Evolutionary conservation across 805 yeast genomes (phyloP), one percentile per base, ranked within the genome.

Genomic region (Wickerhamiella vanderwaltii): DNA sequence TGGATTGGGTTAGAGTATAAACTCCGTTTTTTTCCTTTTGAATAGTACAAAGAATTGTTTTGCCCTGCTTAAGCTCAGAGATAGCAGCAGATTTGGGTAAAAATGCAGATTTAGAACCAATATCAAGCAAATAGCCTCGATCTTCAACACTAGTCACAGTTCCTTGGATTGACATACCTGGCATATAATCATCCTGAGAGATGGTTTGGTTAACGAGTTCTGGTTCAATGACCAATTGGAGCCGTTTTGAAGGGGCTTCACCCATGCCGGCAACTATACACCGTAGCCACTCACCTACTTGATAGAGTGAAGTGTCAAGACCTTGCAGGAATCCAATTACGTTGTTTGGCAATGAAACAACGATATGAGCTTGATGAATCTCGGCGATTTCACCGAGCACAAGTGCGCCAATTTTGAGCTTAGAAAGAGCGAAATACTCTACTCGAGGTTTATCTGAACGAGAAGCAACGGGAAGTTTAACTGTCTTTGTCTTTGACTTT

Each of bases 121-220:
- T 59, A 51, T 78, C 79, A 32, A 88, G 62, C 43, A 83, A 73
- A 18, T 76, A 71, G 62, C 98, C 98, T 58, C 85, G 95, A 58
- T 91, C 99, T 67, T 91, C 97, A 18, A 83, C 62, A 35, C 93
- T 79, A 47, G 68, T 70, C 17, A 91, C 75, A 2, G 83, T 67
- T 18, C 77, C 87, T 61, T 91, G 98, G 2, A 91, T 56, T 3
- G 79, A 56, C 45, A 72, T 67, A 33, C 84, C 85, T 20, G 67
- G 52, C 5, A 65, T 61, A 37, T 82, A 60, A 15, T 57, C 43
- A 56, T 86, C 96, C 4, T 66, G 71, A 6, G 65, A 69, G 44
- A 86, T 62, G 11, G 63, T 46, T 16, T 68, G 65, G 55, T 91
- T 91, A 9, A 81, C 84, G 32, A 64, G 63, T 36, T 72, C 67